A percentile compares a stretch with the other conserved stretches of the same genome.
Conservation (phyloP, 2,329 filamentous ascomycete genomes). For the Fulvia fulva region DNA sequence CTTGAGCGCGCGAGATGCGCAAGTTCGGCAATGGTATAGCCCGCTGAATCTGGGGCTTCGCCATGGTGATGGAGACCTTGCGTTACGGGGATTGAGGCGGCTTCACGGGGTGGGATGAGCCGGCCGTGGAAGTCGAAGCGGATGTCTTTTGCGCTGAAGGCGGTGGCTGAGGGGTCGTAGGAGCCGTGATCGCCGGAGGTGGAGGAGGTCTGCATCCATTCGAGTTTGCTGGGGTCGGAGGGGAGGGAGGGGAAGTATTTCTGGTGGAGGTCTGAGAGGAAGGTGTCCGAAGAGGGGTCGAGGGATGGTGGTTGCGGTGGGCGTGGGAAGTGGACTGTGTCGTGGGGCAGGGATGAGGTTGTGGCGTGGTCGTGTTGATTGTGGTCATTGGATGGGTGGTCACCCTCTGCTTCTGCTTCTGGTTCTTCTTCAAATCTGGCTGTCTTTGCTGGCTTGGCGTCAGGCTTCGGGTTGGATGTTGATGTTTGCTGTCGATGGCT, state of each 20-base stretch:
- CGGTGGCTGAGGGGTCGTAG: conserved; percentile 74
- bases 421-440: conserved; percentile 23
- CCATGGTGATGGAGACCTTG: conserved; percentile 91
- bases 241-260: conserved; percentile 93
- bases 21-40: conserved; percentile 87
- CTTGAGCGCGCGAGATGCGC: conserved; percentile 74
- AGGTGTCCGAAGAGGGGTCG: conserved; percentile 76
- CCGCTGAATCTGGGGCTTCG: conserved; percentile 85
- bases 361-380: not conserved
- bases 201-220: conserved; percentile 73
- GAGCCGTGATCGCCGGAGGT: conserved; percentile 57
- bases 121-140: conserved; percentile 85
- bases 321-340: conserved; percentile 57
- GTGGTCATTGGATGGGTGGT: not conserved
- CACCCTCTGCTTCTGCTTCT: not conserved
- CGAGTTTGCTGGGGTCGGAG: conserved; percentile 76
- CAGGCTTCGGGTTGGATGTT: conserved; percentile 3
- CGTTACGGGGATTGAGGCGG: conserved; percentile 69
- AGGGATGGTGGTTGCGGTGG: conserved; percentile 62
- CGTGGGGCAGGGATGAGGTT: conserved; percentile 15
- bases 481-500: not conserved
- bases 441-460: conserved; percentile 17
- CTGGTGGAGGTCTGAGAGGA: conserved; percentile 76
- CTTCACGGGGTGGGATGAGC: conserved; percentile 71
- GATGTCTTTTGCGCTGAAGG: conserved; percentile 69